Evolutionary conservation across 192 early-diverging fungal genomes (phyloP).

Genomic region (Chytriomyces sp.): DNA sequence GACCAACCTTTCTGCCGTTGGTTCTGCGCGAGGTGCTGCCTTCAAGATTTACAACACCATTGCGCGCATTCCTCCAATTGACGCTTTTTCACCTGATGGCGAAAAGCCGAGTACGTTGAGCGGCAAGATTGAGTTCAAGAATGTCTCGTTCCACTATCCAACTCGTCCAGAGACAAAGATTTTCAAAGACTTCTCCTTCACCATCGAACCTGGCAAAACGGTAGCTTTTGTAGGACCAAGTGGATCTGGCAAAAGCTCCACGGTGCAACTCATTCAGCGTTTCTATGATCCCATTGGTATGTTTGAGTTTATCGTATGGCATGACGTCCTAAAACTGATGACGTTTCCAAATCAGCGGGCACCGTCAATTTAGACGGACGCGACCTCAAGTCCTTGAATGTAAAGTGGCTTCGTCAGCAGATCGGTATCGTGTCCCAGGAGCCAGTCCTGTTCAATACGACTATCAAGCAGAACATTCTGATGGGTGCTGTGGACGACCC

Average conservation of each 20-base stretch:
- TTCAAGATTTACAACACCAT: slow-evolving; percentile 53
- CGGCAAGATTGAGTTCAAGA: slow-evolving; percentile 47
- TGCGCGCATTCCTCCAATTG: slow-evolving; percentile 50
- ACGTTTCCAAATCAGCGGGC: slow-evolving; percentile 50
- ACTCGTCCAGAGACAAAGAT: slow-evolving; percentile 59
- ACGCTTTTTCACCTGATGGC: slow-evolving; percentile 37
- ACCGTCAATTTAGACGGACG: slow-evolving; percentile 57
- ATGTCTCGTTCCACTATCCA: slow-evolving; percentile 56
- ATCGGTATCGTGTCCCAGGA: slow-evolving; percentile 93
- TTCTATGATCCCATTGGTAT: slow-evolving; percentile 65
- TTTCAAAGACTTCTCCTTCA: slow-evolving; percentile 55
- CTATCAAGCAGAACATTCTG: slow-evolving; percentile 83
- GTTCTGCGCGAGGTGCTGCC: slow-evolving; percentile 48
- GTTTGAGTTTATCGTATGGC: too few species aligned
- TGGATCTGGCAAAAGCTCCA: slow-evolving; percentile 66
- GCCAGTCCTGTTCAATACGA: slow-evolving; percentile 63
- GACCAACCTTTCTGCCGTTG: slow-evolving; percentile 41
- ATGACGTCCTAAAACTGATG: slow-evolving; percentile 76
- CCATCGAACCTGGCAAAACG: slow-evolving; percentile 68
- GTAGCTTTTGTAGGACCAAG: slow-evolving; percentile 69
- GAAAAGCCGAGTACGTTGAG: slow-evolving; percentile 31
- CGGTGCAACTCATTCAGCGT: slow-evolving; percentile 60
- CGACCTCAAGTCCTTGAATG: slow-evolving; percentile 69
- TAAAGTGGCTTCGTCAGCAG: slow-evolving; percentile 72
- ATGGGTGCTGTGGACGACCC: slow-evolving; percentile 59